Evolutionary conservation across 306 rosid genomes (phyloP), one percentile per base, ranked within the genome.

Genomic region (Vicia faba): DNA sequence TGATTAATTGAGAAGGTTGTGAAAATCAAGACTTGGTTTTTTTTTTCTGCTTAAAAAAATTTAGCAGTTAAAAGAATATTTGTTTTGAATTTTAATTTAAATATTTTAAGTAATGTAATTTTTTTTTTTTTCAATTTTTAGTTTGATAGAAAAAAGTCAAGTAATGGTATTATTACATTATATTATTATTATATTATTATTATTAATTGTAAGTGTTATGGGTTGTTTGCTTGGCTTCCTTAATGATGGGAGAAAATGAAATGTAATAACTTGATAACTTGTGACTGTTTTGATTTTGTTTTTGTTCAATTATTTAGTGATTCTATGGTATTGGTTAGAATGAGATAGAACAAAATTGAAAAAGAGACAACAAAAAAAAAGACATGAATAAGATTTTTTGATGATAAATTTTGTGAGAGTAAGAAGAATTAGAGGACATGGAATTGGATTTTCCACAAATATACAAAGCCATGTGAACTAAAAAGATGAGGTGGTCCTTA

Each of bases 401-500:
- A 33, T 77, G 78, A 76, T 76, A 61, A 75, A 82, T 18, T 68
- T 48, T 28, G 66, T 68, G 10, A 45, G 64, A 68, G 59, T 39
- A 36, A 26, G 81, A 71, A 61, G 3, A 77, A 78, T 61, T 56
- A 40, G 77, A 69, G 77, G 82, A 53, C 59, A 51, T 33, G 60
- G 28, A 36, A 70, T 73, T 83, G 81, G 82, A 73, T 77, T 69
- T 75, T 78, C 75, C 81, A 78, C 76, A 84, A 60, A 74, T 84
- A 78, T 75, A 84, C 83, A 84, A 69, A 76, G 83, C 76, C 79
- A 72, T 79, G 86, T 83, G 87, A 81, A 74, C 82, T 18, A 71
- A 75, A 81, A 83, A 72, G 91, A 86, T 87, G 88, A 81, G 88
- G 96, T 89, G 98, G 97, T 93, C 98, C 97, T 79, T 81, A 66